Conservation (phyloP, 805 yeast genomes). For the Saccharomycopsis schoenii region DNA sequence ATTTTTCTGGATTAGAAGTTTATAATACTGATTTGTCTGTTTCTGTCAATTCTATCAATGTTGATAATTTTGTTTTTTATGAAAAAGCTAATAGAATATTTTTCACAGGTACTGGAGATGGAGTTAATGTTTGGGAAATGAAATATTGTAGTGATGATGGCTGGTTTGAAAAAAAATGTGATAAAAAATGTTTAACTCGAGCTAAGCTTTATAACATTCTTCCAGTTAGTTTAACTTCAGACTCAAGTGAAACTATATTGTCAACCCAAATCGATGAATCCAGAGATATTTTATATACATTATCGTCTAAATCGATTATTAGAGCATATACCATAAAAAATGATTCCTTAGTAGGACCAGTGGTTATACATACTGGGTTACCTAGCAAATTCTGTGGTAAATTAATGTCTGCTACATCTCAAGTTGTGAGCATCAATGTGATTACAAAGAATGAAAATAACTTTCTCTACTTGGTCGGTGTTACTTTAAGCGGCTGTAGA, state of each 20-base stretch:
- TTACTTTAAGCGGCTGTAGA: constrained; percentile 78
- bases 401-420: constrained; percentile 40
- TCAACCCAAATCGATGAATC: constrained; percentile 69
- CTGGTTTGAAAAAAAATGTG: constrained; percentile 79
- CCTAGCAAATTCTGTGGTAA: constrained; percentile 42
- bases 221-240: constrained; percentile 25
- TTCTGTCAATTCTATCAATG: constrained; percentile 68
- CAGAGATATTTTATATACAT: constrained; percentile 67
- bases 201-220: constrained; percentile 44
- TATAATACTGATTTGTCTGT: constrained; percentile 79
- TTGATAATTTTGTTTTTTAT: constrained; percentile 49
- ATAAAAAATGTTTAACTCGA: constrained; percentile 74
- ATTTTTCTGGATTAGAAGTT: constrained; percentile 46
- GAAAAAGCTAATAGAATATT: constrained; percentile 68
- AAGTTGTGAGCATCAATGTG: constrained; percentile 53
- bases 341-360: constrained; percentile 34
- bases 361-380: constrained; percentile 29
- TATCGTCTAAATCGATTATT: constrained; percentile 73
- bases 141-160: constrained; percentile 74
- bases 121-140: constrained; percentile 76
- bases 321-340: constrained; percentile 51
- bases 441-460: constrained; percentile 55
- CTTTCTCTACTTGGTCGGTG: constrained; percentile 64
- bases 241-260: constrained; percentile 43
- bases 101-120: constrained; percentile 74